Conservation (phyloP, 192 early-diverging fungal genomes). For the Globomyces pollinis-pini region DNA sequence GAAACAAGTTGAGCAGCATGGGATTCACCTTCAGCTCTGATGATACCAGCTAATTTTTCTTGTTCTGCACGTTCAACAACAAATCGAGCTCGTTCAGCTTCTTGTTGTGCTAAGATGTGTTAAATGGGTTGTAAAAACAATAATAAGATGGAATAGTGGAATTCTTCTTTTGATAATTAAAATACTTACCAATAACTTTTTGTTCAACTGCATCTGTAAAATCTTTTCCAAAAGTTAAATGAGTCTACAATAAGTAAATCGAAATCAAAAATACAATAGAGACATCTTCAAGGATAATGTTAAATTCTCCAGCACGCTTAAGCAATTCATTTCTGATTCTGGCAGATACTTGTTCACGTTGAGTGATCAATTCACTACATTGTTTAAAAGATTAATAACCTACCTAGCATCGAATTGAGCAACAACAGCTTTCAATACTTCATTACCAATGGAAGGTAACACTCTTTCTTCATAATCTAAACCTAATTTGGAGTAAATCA, state of each 20-base stretch:
- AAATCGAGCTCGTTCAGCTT: constrained; percentile 97
- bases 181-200: constrained; percentile 97
- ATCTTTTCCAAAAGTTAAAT: constrained; percentile 97
- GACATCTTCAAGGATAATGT: constrained; percentile 94
- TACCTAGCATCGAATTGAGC: constrained; percentile 98
- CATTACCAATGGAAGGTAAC: constrained; percentile 96
- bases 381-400: too few relatives aligned
- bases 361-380: constrained; percentile 97
- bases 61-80: constrained; percentile 98
- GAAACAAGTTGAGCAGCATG: constrained; percentile 89
- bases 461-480: constrained; percentile 96
- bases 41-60: constrained; percentile 93
- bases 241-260: constrained; percentile 75
- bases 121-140: constrained; percentile 10
- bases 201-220: constrained; percentile 98
- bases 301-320: constrained; percentile 89
- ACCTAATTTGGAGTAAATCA: constrained; percentile 86
- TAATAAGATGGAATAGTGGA: constrained; percentile 7
- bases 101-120: constrained; percentile 98
- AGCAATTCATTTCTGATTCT: constrained; percentile 88
- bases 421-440: constrained; percentile 95
- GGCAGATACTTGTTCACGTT: constrained; percentile 89
- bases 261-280: constrained; percentile 64
- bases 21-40: constrained; percentile 97
- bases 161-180: constrained; percentile 33